These are phyloP conservation scores for Camptophora hylomeconis DNA, from an alignment of 2,329 filamentous ascomycete species.

Conservation along the genomic window DNA sequence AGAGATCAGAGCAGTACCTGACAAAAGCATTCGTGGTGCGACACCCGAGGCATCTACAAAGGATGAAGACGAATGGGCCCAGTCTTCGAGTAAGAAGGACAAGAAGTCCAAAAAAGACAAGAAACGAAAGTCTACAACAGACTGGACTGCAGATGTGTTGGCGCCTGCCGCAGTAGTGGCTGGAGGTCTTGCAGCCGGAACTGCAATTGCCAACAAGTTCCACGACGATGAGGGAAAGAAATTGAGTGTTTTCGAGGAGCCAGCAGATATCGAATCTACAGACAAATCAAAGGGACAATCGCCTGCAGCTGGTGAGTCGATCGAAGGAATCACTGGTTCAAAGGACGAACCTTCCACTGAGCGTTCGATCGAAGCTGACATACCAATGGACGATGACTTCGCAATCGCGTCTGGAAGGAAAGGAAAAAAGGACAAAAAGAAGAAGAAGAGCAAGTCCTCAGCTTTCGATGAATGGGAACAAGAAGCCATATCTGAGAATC, in stretches of 20 bases:
- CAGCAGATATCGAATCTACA: too few species aligned
- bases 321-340: too few species aligned
- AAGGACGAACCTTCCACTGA: too few species aligned
- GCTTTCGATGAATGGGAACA: slow-evolving; percentile 17
- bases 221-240: not conserved
- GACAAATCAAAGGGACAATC: too few species aligned
- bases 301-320: too few species aligned
- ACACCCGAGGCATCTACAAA: slow-evolving; percentile 4
- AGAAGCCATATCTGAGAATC: slow-evolving; percentile 21
- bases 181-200: slow-evolving; percentile 1
- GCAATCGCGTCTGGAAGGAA: too few species aligned
- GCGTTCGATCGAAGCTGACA: too few species aligned
- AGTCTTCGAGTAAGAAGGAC: not conserved
- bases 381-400: too few species aligned
- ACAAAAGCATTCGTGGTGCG: slow-evolving; percentile 2
- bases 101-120: slow-evolving; percentile 4
- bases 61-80: slow-evolving; percentile 1
- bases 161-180: slow-evolving; percentile 7
- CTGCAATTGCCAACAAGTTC: slow-evolving; percentile 3
- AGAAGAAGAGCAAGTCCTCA: slow-evolving; percentile 7
- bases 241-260: not conserved
- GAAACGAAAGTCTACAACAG: slow-evolving; percentile 1
- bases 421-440: slow-evolving; percentile 11
- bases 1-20: not conserved
- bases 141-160: not conserved